These are phyloP conservation scores for Inga laurina DNA, from an alignment of 306 rosid genomes.

Conservation along the genomic window DNA sequence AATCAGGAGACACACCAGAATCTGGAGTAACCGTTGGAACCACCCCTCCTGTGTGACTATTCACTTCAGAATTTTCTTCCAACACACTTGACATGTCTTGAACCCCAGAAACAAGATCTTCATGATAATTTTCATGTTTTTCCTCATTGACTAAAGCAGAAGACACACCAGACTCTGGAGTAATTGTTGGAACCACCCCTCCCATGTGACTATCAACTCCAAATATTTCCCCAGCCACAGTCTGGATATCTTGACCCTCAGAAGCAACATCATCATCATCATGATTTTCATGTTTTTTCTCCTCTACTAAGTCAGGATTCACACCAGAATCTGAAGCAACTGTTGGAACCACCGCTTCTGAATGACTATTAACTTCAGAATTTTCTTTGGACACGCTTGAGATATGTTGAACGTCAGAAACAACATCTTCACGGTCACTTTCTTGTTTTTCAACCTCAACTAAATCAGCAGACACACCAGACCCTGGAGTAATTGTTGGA, in stretches of 20 bases:
- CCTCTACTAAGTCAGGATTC: constrained; percentile 36
- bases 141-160: constrained; percentile 38
- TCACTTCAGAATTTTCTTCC: constrained; percentile 28
- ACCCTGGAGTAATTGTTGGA: constrained; percentile 23
- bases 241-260: constrained; percentile 24
- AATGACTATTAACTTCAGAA: constrained; percentile 19
- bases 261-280: constrained; percentile 28
- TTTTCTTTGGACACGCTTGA: constrained; percentile 16
- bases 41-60: constrained; percentile 13
- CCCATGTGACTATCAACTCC: constrained; percentile 2
- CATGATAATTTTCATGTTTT: background rate
- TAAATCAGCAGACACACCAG: constrained; percentile 28
- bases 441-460: constrained; percentile 31
- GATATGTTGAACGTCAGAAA: constrained; percentile 23
- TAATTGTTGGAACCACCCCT: constrained; percentile 22
- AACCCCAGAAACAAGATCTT: constrained; percentile 27
- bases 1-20: constrained; percentile 20
- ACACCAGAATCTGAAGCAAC: constrained; percentile 7
- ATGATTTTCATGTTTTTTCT: constrained; percentile 12
- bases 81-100: constrained; percentile 13
- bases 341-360: constrained; percentile 18
- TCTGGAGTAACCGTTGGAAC: constrained; percentile 17
- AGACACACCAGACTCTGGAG: constrained; percentile 9
- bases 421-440: constrained; percentile 22
- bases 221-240: constrained; percentile 23